These are phyloP conservation scores for Plectosphaerella sp. DNA, from an alignment of 2,329 filamentous ascomycete species.

Conservation along the genomic window DNA sequence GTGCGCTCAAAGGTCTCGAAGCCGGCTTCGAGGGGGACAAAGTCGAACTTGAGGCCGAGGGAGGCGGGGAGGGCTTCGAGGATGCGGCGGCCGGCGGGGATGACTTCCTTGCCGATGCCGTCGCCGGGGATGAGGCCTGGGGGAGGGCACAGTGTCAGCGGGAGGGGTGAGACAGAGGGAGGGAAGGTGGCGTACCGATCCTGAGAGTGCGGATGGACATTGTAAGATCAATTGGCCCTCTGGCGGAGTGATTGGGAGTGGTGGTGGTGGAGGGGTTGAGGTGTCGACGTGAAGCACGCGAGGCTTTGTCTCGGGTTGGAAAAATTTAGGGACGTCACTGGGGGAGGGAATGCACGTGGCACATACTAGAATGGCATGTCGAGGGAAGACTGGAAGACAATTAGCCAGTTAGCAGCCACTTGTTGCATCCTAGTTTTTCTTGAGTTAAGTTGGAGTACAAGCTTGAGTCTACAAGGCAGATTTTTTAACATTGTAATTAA, in stretches of 20 bases:
- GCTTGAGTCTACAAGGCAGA: no score
- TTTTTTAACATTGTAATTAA: no score
- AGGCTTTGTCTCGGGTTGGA: no score
- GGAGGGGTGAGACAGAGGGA: not conserved
- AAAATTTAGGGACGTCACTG: no score
- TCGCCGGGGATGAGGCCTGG: slow-evolving; percentile 93
- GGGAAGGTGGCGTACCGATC: slow-evolving; percentile 27
- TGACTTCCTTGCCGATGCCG: slow-evolving; percentile 97
- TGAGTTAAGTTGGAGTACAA: no score
- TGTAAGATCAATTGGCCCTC: slow-evolving; percentile 14
- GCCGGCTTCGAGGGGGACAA: slow-evolving; percentile 87
- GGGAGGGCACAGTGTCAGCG: slow-evolving; percentile 1
- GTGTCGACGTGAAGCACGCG: not conserved
- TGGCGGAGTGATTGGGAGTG: not conserved
- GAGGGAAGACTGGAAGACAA: no score
- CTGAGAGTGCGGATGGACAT: slow-evolving; percentile 37
- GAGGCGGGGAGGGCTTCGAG: slow-evolving; percentile 91
- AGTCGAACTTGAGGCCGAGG: slow-evolving; percentile 89
- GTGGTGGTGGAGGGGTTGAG: not conserved
- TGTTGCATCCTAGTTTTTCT: no score
- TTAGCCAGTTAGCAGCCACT: no score
- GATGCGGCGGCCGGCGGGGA: slow-evolving; percentile 85
- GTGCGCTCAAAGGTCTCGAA: slow-evolving; percentile 92
- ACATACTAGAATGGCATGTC: no score
- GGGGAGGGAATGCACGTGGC: no score